Conservation (phyloP, 441 rosid genomes). For the Macaranga tanarius region DNA sequence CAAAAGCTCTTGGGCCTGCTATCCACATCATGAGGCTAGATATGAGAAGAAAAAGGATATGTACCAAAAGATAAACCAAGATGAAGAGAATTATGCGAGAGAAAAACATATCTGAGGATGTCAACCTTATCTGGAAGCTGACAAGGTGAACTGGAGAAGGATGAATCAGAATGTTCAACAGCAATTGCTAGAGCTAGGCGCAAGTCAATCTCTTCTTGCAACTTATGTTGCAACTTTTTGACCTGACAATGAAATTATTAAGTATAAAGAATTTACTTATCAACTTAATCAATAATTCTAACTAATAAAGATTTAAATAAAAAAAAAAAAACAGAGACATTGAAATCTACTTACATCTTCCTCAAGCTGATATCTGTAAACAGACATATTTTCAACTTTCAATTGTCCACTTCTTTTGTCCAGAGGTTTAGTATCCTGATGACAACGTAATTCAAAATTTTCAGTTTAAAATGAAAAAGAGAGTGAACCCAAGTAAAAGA, state of each 20-base stretch:
- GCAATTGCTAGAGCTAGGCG: constrained; percentile 66
- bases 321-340: constrained; percentile 8
- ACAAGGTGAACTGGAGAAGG: constrained; percentile 49
- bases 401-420: constrained; percentile 39
- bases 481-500: background rate
- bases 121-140: constrained; percentile 72
- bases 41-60: constrained; percentile 25
- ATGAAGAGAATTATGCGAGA: background rate
- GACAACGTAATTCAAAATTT: constrained; percentile 13
- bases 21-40: constrained; percentile 18
- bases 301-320: background rate
- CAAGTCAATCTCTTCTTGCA: constrained; percentile 76
- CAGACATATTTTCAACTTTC: constrained; percentile 41
- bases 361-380: constrained; percentile 70
- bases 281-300: background rate
- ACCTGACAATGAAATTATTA: constrained; percentile 40
- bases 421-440: constrained; percentile 43
- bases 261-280: background rate
- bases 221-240: constrained; percentile 59
- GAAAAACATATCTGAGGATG: constrained; percentile 10
- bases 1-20: constrained; percentile 76
- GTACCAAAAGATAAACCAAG: constrained; percentile 1
- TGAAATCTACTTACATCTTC: constrained; percentile 62
- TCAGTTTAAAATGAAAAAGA: background rate
- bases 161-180: constrained; percentile 55